phyloP scores from a whole-genome alignment of 202 grass and related monocot genomes.

The Panicum hallii region DNA sequence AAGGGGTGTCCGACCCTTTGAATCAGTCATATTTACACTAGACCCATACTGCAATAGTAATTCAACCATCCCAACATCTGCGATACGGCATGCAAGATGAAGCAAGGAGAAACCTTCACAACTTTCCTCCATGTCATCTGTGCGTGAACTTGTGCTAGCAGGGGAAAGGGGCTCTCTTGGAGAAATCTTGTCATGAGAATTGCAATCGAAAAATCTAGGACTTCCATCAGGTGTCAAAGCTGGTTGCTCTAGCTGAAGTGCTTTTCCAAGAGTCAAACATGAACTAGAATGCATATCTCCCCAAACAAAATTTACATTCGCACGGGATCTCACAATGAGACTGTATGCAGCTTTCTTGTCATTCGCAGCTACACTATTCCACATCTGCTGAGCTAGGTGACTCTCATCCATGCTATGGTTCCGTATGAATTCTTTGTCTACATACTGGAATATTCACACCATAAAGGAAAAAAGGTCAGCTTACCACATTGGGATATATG shows the following conservation, averaged over 20 bases:
- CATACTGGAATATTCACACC: conserved; percentile 75
- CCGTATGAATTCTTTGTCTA: conserved; percentile 79
- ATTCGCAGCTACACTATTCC: conserved; percentile 73
- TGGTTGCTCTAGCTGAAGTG: conserved; percentile 66
- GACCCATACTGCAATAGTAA: conserved; percentile 94
- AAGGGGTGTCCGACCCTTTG: conserved; percentile 73
- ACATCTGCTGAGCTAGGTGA: conserved; percentile 83
- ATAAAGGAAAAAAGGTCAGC: conserved; percentile 30
- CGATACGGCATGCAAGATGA: conserved; percentile 90
- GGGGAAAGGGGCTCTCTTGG: conserved; percentile 53
- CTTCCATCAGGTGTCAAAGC: conserved; percentile 56
- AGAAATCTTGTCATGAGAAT: conserved; percentile 62
- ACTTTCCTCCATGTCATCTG: conserved; percentile 60
- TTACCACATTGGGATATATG: conserved; percentile 41
- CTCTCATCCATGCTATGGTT: conserved; percentile 53
- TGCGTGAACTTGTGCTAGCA: conserved; percentile 62
- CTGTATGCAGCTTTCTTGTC: conserved; percentile 85
- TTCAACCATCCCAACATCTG: conserved; percentile 98
- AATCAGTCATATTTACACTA: conserved; percentile 81
- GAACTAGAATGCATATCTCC: conserved; percentile 51
- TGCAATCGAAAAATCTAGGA: conserved; percentile 60
- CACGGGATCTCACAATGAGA: conserved; percentile 76
- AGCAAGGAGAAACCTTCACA: conserved; percentile 91
- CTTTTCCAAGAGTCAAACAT: conserved; percentile 57
- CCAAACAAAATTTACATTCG: conserved; percentile 81